Evolutionary conservation across 2,329 filamentous ascomycete genomes (phyloP), one percentile per base, ranked within the genome.

Genomic region (Colletotrichum noveboracense): DNA sequence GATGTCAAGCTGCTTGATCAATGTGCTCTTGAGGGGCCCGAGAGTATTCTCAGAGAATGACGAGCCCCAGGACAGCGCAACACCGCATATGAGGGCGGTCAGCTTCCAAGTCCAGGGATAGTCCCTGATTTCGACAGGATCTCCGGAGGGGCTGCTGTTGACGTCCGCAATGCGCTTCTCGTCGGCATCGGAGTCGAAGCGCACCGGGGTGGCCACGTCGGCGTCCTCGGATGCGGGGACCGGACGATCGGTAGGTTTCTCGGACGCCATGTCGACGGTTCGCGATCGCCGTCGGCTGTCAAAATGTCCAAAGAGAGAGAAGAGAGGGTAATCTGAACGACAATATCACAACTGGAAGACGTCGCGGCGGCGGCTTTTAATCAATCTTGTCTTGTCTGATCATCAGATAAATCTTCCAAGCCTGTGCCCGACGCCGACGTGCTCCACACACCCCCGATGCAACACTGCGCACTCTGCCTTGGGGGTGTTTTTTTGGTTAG

Each of bases 1-100:
- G 60, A 81, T 81, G 7, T 79, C 64, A 1, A 81, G 74, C 64
- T 81, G 67, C 14, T 65, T 65, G n/a, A 65, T 65, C 24, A 65
- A 8, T n/a, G 79, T 80, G 21, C 56, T 73, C 75, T 81, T 80
- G 13, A 81, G 76, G 2, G 80, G 80, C 0, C 80, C 80, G 0
- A 81, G 76, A 1, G 78, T 80, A 16, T 79, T 80, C 61, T 80
- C 79, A 0, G 79, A 79, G 38, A 80, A 80, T 1, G 79, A 80
- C 9, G 79, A 80, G 28, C 79, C 79, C 76, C 78, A 80, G 18
- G 79, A 80, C 24, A 80, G 76, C 12, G 71, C 70, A 18, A 80
- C 60, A 52, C 79, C 79, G 38, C 78, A 78, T 24, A 66, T 30
- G 14, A 81, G 78, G 14, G 79, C 80, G 2, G 67, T 78, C 7